phyloP scores from a whole-genome alignment of 495 filamentous ascomycete species.

The Sabuloglossum arenarium region DNA sequence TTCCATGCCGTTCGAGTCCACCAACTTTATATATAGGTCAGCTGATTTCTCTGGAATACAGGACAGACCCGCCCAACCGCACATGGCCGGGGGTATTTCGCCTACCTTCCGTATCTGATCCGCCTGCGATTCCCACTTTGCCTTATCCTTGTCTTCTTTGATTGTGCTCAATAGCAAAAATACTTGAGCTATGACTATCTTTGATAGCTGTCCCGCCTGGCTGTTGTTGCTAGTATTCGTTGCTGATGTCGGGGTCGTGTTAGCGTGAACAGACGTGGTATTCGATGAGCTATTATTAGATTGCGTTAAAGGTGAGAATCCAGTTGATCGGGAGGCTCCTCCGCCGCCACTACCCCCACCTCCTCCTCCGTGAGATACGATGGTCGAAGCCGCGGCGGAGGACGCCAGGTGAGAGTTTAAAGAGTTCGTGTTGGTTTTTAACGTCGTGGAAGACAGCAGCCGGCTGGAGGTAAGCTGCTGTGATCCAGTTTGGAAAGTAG shows the following conservation, averaged over 20 bases:
- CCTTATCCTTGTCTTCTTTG: constrained; percentile 72
- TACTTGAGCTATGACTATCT: constrained; percentile 86
- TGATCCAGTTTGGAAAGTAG: constrained; percentile 35
- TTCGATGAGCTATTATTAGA: constrained; percentile 27
- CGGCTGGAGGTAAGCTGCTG: constrained; percentile 30
- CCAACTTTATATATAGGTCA: constrained; percentile 32
- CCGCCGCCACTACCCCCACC: constrained; percentile 33
- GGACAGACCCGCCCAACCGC: not conserved
- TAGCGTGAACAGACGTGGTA: not conserved
- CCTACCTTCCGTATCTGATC: constrained; percentile 80
- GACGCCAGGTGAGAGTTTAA: constrained; percentile 38
- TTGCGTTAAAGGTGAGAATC: constrained; percentile 41
- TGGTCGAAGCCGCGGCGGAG: constrained; percentile 32
- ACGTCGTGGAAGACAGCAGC: constrained; percentile 36
- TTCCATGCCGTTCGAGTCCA: constrained; percentile 94
- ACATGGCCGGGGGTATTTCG: not conserved
- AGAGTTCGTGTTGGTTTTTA: constrained; percentile 38
- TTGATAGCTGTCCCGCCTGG: constrained; percentile 30
- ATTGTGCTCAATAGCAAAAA: constrained; percentile 84
- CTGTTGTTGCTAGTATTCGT: constrained; percentile 2
- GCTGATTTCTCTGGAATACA: not conserved
- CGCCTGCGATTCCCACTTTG: constrained; percentile 84
- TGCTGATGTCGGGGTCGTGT: not conserved
- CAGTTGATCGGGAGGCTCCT: constrained; percentile 35
- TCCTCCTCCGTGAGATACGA: constrained; percentile 27